A percentile compares a stretch with the other conserved stretches of the same genome.
Conservation (phyloP, 2,329 filamentous ascomycete genomes). For the Aspergillus pseudoviridinutans region DNA sequence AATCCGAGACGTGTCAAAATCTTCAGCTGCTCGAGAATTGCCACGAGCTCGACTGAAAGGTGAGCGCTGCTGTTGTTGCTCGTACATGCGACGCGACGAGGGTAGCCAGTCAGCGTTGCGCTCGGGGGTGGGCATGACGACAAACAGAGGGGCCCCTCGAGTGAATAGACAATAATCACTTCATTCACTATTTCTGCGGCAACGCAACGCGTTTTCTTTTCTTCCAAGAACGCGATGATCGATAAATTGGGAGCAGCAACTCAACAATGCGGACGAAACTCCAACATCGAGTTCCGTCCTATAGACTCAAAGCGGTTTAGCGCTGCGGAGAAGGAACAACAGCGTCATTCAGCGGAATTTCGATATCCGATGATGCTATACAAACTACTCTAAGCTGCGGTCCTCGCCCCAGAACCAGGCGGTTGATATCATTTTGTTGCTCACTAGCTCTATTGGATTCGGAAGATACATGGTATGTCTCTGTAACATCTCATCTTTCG, state of each 20-base stretch:
- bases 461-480: not conserved
- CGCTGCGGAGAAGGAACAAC: constrained; percentile 13
- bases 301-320: constrained; percentile 14
- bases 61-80: constrained; percentile 26
- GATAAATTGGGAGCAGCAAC: not conserved
- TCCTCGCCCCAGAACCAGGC: not conserved
- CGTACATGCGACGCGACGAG: constrained; percentile 27
- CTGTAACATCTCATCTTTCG: not conserved
- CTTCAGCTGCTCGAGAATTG: constrained; percentile 22
- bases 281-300: constrained; percentile 1
- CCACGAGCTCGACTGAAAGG: constrained; percentile 29
- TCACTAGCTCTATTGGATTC: not conserved
- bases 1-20: constrained; percentile 26
- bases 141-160: constrained; percentile 9
- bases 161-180: constrained; percentile 3
- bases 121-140: constrained; percentile 33
- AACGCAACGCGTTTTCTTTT: constrained; percentile 5
- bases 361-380: not conserved
- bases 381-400: not conserved
- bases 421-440: not conserved
- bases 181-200: constrained; percentile 1
- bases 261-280: constrained; percentile 3
- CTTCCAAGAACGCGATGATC: constrained; percentile 4
- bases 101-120: constrained; percentile 24
- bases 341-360: constrained; percentile 3